A percentile compares a stretch with the other conserved stretches of the same genome.
Evolutionary conservation across 345 rosid genomes (phyloP).

Genomic region (Syzygium jambos): DNA sequence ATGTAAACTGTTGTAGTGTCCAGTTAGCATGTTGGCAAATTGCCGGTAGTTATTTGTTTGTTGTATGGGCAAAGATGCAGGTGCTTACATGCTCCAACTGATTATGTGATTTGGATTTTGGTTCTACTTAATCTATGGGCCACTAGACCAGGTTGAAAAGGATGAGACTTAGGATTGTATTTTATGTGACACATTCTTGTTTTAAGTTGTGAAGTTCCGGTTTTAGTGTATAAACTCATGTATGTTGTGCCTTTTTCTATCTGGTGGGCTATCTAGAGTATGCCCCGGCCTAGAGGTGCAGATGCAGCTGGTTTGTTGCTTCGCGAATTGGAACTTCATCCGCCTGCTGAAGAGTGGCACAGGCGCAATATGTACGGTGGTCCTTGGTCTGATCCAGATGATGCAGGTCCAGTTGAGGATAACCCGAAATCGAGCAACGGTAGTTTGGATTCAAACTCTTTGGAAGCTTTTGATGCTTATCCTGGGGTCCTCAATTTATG

Average conservation of each 20-base stretch:
- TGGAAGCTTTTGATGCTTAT: conserved; percentile 38
- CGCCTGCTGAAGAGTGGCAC: conserved; percentile 99
- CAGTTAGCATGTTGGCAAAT: neutral
- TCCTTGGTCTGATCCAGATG: conserved; percentile 86
- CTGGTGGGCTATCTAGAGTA: conserved; percentile 45
- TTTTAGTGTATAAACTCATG: neutral
- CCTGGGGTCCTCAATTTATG: conserved; percentile 67
- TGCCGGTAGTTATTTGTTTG: neutral
- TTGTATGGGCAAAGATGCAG: neutral
- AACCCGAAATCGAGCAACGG: conserved; percentile 33
- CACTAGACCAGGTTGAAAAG: neutral
- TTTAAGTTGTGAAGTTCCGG: neutral
- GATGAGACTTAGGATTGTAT: neutral
- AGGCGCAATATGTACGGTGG: conserved; percentile 96
- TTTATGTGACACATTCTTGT: neutral
- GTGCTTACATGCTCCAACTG: neutral
- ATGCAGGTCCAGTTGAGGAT: conserved; percentile 42
- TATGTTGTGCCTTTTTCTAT: neutral
- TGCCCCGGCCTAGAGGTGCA: conserved; percentile 99
- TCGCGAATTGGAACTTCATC: conserved; percentile 94
- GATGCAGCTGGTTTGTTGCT: conserved; percentile 98
- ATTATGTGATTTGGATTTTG: neutral
- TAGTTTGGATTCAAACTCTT: conserved; percentile 24
- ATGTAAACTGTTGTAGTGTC: neutral
- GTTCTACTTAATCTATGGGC: neutral